Percentiles rank a stretch among this genome's conserved stretches.
Evolutionary conservation across 352 stramenopile genomes (phyloP).

Genomic region (Peronospora farinosa): DNA sequence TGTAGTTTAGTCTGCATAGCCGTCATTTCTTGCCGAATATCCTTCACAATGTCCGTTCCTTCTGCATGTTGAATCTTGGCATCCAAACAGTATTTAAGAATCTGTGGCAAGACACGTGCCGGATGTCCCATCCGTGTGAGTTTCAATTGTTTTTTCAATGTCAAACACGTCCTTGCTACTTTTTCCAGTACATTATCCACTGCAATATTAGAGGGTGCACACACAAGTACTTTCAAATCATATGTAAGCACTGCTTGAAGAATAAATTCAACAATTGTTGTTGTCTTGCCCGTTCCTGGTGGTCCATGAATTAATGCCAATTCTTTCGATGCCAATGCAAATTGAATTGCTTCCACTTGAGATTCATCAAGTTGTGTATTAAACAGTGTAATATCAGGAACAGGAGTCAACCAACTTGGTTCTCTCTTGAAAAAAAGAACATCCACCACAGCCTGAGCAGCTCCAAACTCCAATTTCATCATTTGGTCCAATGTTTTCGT

Average conservation of each 20-base stretch:
- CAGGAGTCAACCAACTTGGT: constrained; percentile 47
- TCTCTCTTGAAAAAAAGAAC: constrained; percentile 53
- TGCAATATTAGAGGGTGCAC: constrained; percentile 96
- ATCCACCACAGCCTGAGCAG: constrained; percentile 55
- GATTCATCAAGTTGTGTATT: constrained; percentile 57
- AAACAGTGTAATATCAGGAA: constrained; percentile 44
- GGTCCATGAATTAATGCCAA: constrained; percentile 90
- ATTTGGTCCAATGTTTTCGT: constrained; percentile 56
- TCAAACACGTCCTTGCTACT: constrained; percentile 51
- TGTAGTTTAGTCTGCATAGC: constrained; percentile 46
- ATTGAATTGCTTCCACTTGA: constrained; percentile 70
- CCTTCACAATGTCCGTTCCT: constrained; percentile 92
- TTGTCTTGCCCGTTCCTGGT: constrained; percentile 95
- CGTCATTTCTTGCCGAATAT: constrained; percentile 91
- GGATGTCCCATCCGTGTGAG: constrained; percentile 91
- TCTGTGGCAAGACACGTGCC: constrained; percentile 86
- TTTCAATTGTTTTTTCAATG: constrained; percentile 28
- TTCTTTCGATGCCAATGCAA: constrained; percentile 82
- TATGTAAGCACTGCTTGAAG: constrained; percentile 84
- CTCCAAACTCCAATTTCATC: constrained; percentile 51
- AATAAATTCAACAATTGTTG: constrained; percentile 95
- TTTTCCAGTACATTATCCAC: constrained; percentile 98
- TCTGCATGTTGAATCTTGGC: constrained; percentile 88
- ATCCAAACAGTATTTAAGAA: constrained; percentile 92
- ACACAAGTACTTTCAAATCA: constrained; percentile 91